Evolutionary conservation across 805 yeast genomes (phyloP).

Genomic region (Wickerhamiella kazuoi): DNA sequence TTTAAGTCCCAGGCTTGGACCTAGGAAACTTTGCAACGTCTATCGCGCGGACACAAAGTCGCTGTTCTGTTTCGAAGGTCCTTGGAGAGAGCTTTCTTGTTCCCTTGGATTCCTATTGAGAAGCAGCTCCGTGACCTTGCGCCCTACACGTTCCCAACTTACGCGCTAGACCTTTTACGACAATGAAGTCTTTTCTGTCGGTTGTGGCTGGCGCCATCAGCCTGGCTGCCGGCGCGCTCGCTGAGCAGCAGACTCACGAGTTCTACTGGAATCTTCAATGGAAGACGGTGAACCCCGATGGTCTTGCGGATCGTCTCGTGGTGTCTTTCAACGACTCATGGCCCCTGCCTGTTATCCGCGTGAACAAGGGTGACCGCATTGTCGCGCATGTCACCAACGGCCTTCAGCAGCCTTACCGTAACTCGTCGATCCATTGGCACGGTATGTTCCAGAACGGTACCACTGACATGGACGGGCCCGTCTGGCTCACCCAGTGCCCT

Average conservation of each 20-base stretch:
- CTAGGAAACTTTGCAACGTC: neutral
- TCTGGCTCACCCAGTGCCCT: constrained; percentile 77
- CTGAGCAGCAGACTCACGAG: constrained; percentile 11
- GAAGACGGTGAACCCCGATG: constrained; percentile 36
- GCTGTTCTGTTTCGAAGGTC: too few relatives aligned
- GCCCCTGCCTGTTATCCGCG: constrained; percentile 79
- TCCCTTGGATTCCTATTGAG: too few relatives aligned
- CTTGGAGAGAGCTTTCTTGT: too few relatives aligned
- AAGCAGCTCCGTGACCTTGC: too few relatives aligned
- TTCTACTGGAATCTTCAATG: constrained; percentile 22
- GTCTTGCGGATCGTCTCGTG: constrained; percentile 30
- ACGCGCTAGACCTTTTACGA: neutral
- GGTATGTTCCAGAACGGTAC: constrained; percentile 74
- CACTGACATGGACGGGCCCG: constrained; percentile 79
- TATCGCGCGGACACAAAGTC: neutral
- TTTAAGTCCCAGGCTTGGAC: neutral
- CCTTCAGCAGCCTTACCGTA: constrained; percentile 32
- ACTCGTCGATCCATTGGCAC: constrained; percentile 81
- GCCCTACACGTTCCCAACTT: too few relatives aligned
- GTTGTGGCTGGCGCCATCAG: neutral
- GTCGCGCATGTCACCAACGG: constrained; percentile 60
- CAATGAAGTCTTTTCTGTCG: neutral
- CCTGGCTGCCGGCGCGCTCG: constrained; percentile 2
- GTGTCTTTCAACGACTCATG: constrained; percentile 49
- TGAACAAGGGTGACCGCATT: constrained; percentile 64